phyloP scores from a whole-genome alignment of 2,329 filamentous ascomycete genomes.

The Hypoxylon rubiginosum region DNA sequence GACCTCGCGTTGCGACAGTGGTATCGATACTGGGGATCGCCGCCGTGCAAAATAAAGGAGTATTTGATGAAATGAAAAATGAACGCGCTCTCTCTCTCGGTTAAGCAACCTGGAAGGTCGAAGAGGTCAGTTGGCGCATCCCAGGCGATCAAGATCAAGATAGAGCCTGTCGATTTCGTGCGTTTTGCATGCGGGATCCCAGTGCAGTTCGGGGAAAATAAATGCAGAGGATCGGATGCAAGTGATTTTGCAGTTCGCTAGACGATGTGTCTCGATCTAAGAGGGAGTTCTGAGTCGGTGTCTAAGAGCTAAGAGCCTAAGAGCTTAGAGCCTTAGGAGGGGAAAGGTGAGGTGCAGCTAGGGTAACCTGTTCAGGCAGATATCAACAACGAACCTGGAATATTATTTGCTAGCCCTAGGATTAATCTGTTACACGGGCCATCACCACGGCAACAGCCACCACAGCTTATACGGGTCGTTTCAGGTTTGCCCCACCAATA shows the following conservation, averaged over 20 bases:
- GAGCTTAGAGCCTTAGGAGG: too few relatives aligned
- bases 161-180: constrained; percentile 27
- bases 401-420: constrained; percentile 39
- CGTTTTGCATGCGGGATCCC: constrained; percentile 30
- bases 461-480: constrained; percentile 16
- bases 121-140: constrained; percentile 34
- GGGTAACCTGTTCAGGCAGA: constrained; percentile 38
- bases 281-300: constrained; percentile 42
- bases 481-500: constrained; percentile 30
- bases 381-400: constrained; percentile 45
- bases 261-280: constrained; percentile 35
- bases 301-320: constrained; percentile 32
- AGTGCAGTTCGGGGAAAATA: constrained; percentile 23
- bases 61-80: constrained; percentile 1
- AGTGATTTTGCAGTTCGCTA: constrained; percentile 35
- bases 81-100: constrained; percentile 17
- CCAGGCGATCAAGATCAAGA: too few relatives aligned
- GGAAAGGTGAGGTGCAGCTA: constrained; percentile 36
- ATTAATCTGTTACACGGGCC: constrained; percentile 19
- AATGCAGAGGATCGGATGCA: constrained; percentile 34
- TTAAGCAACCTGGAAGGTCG: constrained; percentile 32
- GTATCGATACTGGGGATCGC: constrained; percentile 14
- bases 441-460: constrained; percentile 47
- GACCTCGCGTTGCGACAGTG: constrained; percentile 12
- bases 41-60: not conserved